phyloP scores from a whole-genome alignment of 148 eudicot genomes.

The Vaccinium macrocarpon region DNA sequence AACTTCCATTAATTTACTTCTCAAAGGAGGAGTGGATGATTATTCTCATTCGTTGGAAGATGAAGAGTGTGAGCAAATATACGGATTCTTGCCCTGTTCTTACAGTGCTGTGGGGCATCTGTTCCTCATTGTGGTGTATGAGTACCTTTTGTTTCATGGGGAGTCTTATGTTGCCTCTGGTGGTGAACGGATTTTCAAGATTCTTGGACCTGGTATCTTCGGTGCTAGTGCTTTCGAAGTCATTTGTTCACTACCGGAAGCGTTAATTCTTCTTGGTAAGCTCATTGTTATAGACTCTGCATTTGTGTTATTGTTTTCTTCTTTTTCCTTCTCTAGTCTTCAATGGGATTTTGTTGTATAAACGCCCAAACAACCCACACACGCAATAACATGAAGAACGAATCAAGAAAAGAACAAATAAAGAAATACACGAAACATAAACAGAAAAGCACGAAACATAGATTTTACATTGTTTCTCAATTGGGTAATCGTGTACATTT shows the following conservation, averaged over 20 bases:
- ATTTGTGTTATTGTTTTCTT: not conserved
- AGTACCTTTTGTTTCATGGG: slow-evolving; percentile 31
- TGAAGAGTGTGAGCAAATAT: slow-evolving; percentile 29
- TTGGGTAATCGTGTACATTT: too few species aligned
- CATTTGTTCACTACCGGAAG: slow-evolving; percentile 93
- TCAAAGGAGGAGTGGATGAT: not conserved
- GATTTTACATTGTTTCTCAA: too few species aligned
- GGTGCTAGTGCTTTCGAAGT: slow-evolving; percentile 77
- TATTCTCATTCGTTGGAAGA: not conserved
- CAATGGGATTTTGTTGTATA: not conserved
- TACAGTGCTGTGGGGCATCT: slow-evolving; percentile 25
- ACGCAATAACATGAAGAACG: not conserved
- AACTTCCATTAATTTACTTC: not conserved
- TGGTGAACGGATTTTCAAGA: slow-evolving; percentile 74
- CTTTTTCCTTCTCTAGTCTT: not conserved
- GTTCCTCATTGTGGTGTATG: slow-evolving; percentile 37
- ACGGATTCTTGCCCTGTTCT: slow-evolving; percentile 41
- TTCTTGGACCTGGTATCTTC: slow-evolving; percentile 84
- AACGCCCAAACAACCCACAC: not conserved
- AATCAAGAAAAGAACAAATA: not conserved
- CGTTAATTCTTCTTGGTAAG: slow-evolving; percentile 83
- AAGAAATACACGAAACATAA: too few species aligned
- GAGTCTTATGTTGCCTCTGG: slow-evolving; percentile 32
- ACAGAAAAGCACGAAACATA: not conserved
- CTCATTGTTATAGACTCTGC: not conserved